These are phyloP conservation scores for Porcisia deanei DNA, from an alignment of 208 protist genomes.

Conservation along the genomic window DNA sequence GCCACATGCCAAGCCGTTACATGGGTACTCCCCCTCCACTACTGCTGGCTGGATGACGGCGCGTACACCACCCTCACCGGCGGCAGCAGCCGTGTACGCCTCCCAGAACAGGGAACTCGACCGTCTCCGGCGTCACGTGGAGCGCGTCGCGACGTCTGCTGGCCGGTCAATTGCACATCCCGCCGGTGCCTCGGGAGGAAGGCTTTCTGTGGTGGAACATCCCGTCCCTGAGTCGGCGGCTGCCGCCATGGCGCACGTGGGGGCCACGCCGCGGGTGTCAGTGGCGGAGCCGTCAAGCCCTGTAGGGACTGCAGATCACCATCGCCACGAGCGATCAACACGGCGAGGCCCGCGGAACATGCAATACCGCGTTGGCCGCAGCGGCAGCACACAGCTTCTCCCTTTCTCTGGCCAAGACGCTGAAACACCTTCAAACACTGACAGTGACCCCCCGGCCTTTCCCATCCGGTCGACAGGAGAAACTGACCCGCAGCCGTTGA, in stretches of 20 bases:
- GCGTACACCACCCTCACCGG: neutral
- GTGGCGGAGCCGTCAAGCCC: neutral
- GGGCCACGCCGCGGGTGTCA: neutral
- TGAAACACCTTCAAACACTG: neutral
- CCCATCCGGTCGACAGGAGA: neutral
- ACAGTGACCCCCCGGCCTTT: neutral
- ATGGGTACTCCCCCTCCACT: neutral
- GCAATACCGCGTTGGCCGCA: conserved; percentile 31
- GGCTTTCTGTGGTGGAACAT: conserved; percentile 8
- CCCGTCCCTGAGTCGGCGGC: conserved; percentile 24
- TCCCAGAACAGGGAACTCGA: conserved; percentile 3
- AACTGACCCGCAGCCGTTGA: neutral
- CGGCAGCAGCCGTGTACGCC: conserved; percentile 7
- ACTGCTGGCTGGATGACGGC: neutral
- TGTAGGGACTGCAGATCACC: conserved; percentile 3
- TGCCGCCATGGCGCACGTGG: conserved; percentile 17
- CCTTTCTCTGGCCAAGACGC: neutral
- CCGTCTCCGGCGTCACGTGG: neutral
- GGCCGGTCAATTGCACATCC: neutral
- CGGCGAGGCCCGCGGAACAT: conserved; percentile 16
- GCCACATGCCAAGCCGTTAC: neutral
- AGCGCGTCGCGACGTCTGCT: neutral
- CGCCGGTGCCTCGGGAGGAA: neutral
- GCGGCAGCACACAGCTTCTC: conserved; percentile 28
- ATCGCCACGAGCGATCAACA: conserved; percentile 8